Conservation (phyloP, 495 filamentous ascomycete species). For the Mytilinidion resinicola region DNA sequence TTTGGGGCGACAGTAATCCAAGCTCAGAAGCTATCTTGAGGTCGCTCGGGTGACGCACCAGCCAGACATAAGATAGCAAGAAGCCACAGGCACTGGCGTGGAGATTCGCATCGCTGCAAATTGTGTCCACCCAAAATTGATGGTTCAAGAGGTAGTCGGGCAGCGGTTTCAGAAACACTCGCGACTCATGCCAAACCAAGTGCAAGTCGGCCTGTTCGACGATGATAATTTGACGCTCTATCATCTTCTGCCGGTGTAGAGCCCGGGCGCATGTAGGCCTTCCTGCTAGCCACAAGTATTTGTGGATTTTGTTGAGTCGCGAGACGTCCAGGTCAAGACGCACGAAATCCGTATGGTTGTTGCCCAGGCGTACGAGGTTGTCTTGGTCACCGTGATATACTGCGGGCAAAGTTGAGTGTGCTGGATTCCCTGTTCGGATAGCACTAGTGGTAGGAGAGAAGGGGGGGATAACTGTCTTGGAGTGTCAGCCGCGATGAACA, state of each 20-base stretch:
- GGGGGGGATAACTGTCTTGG: too few species aligned
- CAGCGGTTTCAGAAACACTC: slow-evolving; percentile 53
- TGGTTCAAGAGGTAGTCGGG: slow-evolving; percentile 45
- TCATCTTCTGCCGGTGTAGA: slow-evolving; percentile 43
- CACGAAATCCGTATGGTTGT: too few species aligned
- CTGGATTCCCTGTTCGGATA: too few species aligned
- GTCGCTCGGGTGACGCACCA: slow-evolving; percentile 40
- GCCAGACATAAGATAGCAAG: slow-evolving; percentile 36
- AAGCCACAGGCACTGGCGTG: slow-evolving; percentile 38
- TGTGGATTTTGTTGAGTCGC: slow-evolving; percentile 20
- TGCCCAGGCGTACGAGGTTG: too few species aligned
- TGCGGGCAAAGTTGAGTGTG: too few species aligned
- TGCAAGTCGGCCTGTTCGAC: slow-evolving; percentile 48
- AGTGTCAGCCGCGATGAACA: too few species aligned
- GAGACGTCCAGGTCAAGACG: slow-evolving; percentile 13
- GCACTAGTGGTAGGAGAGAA: too few species aligned
- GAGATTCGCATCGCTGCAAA: slow-evolving; percentile 24
- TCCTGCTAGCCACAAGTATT: slow-evolving; percentile 45
- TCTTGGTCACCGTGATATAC: too few species aligned
- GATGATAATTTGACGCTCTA: slow-evolving; percentile 40
- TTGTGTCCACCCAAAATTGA: slow-evolving; percentile 42
- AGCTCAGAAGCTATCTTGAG: slow-evolving; percentile 36
- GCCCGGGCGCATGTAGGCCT: slow-evolving; percentile 43
- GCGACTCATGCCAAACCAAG: slow-evolving; percentile 48
- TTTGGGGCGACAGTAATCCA: slow-evolving; percentile 27